Evolutionary conservation across 495 filamentous ascomycete genomes (phyloP).

Genomic region (Daldinia vernicosa): DNA sequence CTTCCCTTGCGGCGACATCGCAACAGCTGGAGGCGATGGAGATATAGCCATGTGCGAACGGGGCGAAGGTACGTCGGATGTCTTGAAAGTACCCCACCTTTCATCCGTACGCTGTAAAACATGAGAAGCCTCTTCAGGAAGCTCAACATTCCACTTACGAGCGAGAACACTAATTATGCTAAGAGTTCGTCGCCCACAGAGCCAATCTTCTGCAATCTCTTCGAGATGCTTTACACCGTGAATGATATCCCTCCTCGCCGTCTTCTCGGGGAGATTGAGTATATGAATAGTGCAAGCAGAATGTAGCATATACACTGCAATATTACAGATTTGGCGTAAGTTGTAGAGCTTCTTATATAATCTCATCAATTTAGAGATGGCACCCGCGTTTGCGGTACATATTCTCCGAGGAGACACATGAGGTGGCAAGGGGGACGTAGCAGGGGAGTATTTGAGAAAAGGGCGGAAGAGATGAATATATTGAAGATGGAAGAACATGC

Average conservation of each 20-base stretch:
- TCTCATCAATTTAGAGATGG: conserved; percentile 89
- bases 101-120: conserved; percentile 73
- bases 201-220: conserved; percentile 95
- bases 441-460: conserved; percentile 88
- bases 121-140: conserved; percentile 81
- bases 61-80: conserved; percentile 65
- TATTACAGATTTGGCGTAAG: conserved; percentile 91
- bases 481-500: conserved; percentile 97
- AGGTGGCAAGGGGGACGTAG: conserved; percentile 80
- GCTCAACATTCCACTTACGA: conserved; percentile 83
- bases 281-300: conserved; percentile 94
- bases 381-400: conserved; percentile 86
- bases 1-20: conserved; percentile 30
- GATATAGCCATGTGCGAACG: conserved; percentile 45
- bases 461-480: conserved; percentile 98
- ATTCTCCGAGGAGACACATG: conserved; percentile 91
- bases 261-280: conserved; percentile 90
- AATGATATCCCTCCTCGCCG: conserved; percentile 84
- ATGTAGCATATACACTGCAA: conserved; percentile 94
- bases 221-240: conserved; percentile 93
- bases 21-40: conserved; percentile 39
- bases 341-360: conserved; percentile 93
- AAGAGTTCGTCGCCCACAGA: conserved; percentile 85
- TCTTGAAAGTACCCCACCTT: conserved; percentile 63
- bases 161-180: conserved; percentile 86